Percentiles rank a stretch among this genome's conserved stretches.
Evolutionary conservation across 345 rosid species (phyloP).

Genomic region (Diplotaxis tenuifolia): DNA sequence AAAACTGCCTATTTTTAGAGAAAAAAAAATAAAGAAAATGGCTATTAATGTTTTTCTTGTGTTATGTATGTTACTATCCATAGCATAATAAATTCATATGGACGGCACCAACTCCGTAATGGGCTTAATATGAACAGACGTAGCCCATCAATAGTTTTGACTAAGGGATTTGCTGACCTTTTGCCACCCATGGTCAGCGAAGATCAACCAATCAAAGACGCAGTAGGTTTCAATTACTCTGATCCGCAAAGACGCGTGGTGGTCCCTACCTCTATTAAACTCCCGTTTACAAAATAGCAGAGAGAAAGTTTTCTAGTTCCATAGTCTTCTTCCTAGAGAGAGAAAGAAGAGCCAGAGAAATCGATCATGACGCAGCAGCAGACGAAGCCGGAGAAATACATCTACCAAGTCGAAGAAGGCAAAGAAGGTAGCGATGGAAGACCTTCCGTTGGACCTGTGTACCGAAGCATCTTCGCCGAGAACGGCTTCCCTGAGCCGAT

Average conservation of each 20-base stretch:
- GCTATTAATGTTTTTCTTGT: too few species aligned
- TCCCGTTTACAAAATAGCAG: background rate
- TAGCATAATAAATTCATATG: background rate
- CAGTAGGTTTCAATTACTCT: slow-evolving; percentile 15
- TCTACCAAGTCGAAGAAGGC: slow-evolving; percentile 58
- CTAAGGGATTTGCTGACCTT: background rate
- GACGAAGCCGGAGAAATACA: slow-evolving; percentile 44
- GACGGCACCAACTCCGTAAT: background rate
- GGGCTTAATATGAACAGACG: background rate
- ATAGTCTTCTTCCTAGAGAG: too few species aligned
- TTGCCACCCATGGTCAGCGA: slow-evolving; percentile 21
- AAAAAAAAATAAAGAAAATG: too few species aligned
- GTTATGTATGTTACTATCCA: too few species aligned
- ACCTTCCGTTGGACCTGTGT: slow-evolving; percentile 78
- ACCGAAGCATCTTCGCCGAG: slow-evolving; percentile 69
- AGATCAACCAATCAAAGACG: slow-evolving; percentile 30
- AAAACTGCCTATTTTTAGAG: too few species aligned
- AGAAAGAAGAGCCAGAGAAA: slow-evolving; percentile 26
- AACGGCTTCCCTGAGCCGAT: slow-evolving; percentile 76
- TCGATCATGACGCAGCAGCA: slow-evolving; percentile 41
- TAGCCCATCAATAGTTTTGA: slow-evolving; percentile 25
- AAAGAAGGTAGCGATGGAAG: slow-evolving; percentile 52
- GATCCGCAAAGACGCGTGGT: slow-evolving; percentile 24
- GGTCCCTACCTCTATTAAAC: slow-evolving; percentile 6
- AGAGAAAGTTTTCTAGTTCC: slow-evolving; percentile 13